Percentiles rank a stretch among this genome's conserved stretches.
phyloP scores from a whole-genome alignment of 768 basidiomycete genomes.

The Terana coerulea region DNA sequence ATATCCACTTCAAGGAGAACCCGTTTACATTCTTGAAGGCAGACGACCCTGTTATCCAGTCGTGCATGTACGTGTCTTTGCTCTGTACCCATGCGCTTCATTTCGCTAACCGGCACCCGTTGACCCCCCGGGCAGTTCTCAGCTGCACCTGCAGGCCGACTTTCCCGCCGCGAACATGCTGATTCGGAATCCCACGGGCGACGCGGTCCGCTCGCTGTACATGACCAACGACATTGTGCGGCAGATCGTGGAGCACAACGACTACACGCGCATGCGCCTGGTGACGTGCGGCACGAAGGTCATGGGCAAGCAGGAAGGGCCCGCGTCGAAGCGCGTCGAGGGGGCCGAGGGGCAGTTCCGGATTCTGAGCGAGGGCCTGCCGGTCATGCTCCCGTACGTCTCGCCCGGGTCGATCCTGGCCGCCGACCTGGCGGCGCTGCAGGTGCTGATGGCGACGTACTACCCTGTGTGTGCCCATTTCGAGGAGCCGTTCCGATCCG shows the following conservation, averaged over 20 bases:
- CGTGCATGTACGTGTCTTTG: constrained; percentile 63
- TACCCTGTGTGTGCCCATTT: constrained; percentile 76
- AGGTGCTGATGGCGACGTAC: constrained; percentile 67
- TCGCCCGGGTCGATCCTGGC: constrained; percentile 58
- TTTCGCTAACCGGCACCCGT: background rate
- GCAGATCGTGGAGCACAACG: constrained; percentile 73
- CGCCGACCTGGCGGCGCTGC: constrained; percentile 54
- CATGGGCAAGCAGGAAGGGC: constrained; percentile 84
- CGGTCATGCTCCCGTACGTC: constrained; percentile 79
- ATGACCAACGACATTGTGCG: constrained; percentile 84
- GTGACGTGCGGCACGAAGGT: constrained; percentile 94
- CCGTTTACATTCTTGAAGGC: constrained; percentile 81
- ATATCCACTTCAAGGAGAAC: constrained; percentile 66
- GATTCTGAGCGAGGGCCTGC: constrained; percentile 80
- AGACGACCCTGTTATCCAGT: constrained; percentile 63
- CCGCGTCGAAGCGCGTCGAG: constrained; percentile 36
- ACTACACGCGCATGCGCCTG: constrained; percentile 80
- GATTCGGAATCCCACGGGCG: constrained; percentile 79
- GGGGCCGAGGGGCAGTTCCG: constrained; percentile 62
- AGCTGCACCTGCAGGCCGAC: constrained; percentile 59
- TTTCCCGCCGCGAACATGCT: constrained; percentile 81
- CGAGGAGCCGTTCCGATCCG: constrained; percentile 50
- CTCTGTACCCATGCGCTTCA: background rate
- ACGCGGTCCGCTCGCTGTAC: constrained; percentile 78
- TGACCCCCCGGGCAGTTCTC: constrained; percentile 44